These are phyloP conservation scores for Dactylis glomerata DNA, from an alignment of 176 grass and related monocot species.

Conservation along the genomic window DNA sequence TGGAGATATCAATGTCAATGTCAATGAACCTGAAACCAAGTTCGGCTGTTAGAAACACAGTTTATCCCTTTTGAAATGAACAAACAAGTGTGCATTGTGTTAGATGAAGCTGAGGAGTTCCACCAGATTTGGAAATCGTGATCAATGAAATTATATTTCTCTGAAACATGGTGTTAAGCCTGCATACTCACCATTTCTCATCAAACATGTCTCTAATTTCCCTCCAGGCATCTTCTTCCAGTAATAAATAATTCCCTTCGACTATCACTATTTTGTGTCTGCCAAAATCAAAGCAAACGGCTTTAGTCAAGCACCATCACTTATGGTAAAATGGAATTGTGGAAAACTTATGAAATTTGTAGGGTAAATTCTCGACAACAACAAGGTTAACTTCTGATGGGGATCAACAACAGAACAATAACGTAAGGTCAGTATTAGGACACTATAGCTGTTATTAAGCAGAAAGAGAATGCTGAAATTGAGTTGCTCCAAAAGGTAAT, in stretches of 20 bases:
- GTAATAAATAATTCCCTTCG: constrained; percentile 85
- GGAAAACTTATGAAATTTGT: not conserved
- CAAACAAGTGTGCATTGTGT: not conserved
- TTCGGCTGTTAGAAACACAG: constrained; percentile 12
- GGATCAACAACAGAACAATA: not conserved
- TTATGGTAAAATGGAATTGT: not conserved
- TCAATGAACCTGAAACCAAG: constrained; percentile 70
- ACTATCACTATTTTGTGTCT: constrained; percentile 91
- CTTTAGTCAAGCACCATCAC: not conserved
- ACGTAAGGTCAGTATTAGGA: not conserved
- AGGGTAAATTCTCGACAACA: not conserved
- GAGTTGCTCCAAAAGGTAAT: constrained; percentile 14
- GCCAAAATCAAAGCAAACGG: constrained; percentile 14
- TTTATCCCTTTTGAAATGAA: constrained; percentile 6
- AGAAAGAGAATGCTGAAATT: not conserved
- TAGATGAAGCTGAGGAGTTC: not conserved
- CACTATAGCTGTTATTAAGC: not conserved
- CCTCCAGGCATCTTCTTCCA: constrained; percentile 76
- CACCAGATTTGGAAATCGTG: not conserved
- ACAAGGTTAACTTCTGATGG: not conserved
- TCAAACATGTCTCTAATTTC: constrained; percentile 70
- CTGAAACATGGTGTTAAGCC: not conserved
- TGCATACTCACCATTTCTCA: constrained; percentile 76
- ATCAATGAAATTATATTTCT: not conserved
- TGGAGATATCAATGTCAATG: constrained; percentile 76